A percentile compares a stretch with the other conserved stretches of the same genome.
These are phyloP conservation scores for Butyriboletus appendiculatus DNA, from an alignment of 1,284 basidiomycete genomes.

Conservation along the genomic window DNA sequence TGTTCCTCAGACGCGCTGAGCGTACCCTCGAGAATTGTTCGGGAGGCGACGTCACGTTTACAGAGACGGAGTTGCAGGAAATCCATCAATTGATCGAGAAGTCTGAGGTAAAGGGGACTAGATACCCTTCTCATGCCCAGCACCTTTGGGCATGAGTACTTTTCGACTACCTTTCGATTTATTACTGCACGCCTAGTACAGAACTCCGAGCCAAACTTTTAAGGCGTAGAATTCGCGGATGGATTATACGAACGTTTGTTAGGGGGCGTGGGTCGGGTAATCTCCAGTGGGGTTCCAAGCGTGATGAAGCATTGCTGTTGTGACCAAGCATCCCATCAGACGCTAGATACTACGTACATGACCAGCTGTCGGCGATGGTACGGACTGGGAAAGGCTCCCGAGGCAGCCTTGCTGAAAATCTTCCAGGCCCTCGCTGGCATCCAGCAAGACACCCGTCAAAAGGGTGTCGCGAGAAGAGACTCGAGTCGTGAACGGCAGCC, in stretches of 20 bases:
- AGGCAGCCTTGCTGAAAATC: background rate
- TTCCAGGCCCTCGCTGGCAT: background rate
- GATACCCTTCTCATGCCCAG: slow-evolving; percentile 13
- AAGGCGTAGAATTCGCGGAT: background rate
- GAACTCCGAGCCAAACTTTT: background rate
- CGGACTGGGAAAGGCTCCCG: background rate
- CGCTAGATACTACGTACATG: slow-evolving; percentile 15
- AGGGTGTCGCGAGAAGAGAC: background rate
- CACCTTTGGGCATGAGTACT: slow-evolving; percentile 23
- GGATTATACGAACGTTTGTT: no score
- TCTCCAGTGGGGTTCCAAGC: background rate
- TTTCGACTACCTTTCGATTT: background rate
- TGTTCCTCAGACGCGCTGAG: slow-evolving; percentile 11
- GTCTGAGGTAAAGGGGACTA: slow-evolving; percentile 18
- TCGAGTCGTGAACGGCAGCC: background rate
- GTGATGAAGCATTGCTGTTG: background rate
- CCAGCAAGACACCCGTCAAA: background rate
- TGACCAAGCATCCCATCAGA: background rate
- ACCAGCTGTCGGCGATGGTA: background rate
- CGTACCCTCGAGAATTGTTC: slow-evolving; percentile 29
- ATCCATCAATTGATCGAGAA: slow-evolving; percentile 16
- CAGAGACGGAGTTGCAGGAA: slow-evolving; percentile 21
- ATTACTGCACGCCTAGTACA: background rate
- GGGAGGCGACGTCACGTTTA: slow-evolving; percentile 22
- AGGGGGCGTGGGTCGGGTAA: no score